Conservation (phyloP, 352 stramenopile genomes). For the Saprolegnia diclina region DNA sequence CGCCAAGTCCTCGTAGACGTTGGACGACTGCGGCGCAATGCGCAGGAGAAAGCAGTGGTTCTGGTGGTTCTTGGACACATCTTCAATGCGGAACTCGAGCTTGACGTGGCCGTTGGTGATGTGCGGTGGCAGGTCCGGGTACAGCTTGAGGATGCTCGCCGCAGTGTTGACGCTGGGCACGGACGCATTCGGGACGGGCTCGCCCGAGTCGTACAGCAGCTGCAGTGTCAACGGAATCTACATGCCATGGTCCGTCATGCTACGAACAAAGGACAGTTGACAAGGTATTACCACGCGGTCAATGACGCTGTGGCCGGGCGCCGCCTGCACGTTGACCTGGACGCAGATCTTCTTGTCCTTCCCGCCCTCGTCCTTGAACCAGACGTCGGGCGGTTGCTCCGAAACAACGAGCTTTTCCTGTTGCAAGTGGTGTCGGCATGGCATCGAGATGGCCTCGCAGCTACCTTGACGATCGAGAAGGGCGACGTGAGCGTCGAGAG, state of each 20-base stretch:
- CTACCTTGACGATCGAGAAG: constrained; percentile 20
- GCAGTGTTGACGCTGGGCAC: neutral
- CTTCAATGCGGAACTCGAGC: constrained; percentile 94
- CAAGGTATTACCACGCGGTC: constrained; percentile 54
- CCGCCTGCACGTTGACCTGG: constrained; percentile 68
- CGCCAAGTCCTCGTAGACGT: constrained; percentile 88
- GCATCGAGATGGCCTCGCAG: neutral
- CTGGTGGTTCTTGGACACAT: constrained; percentile 97
- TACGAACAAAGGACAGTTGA: neutral
- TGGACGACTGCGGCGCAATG: constrained; percentile 77
- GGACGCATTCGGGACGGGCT: constrained; percentile 67
- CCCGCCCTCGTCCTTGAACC: constrained; percentile 96
- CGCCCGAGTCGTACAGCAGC: constrained; percentile 81
- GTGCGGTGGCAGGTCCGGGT: constrained; percentile 77
- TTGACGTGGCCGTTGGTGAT: constrained; percentile 76
- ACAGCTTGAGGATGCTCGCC: constrained; percentile 87
- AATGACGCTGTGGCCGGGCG: constrained; percentile 55
- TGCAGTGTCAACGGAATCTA: constrained; percentile 53
- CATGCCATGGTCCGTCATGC: neutral
- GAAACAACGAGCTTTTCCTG: constrained; percentile 73
- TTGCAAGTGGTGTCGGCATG: neutral
- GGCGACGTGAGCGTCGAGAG: constrained; percentile 11
- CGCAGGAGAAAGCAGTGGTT: constrained; percentile 90
- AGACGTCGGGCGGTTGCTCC: constrained; percentile 85
- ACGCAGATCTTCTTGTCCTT: constrained; percentile 94